Conservation (phyloP, 106 monocot genomes). For the Allium fistulosum region DNA sequence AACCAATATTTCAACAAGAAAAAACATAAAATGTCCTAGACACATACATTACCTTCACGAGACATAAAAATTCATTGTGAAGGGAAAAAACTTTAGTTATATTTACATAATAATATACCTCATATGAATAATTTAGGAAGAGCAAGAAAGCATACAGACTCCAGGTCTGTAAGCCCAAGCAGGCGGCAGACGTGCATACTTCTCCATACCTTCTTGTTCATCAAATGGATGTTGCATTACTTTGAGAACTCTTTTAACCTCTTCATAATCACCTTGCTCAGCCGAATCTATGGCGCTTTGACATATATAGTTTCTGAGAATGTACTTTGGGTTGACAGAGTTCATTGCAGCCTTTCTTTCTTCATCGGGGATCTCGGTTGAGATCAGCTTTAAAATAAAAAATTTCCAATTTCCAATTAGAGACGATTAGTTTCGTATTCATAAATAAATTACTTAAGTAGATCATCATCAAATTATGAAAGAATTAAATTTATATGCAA, state of each 20-base stretch:
- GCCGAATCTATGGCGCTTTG: constrained; percentile 92
- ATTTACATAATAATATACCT: background rate
- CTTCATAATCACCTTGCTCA: constrained; percentile 83
- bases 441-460: too few relatives aligned
- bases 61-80: background rate
- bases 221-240: constrained; percentile 82
- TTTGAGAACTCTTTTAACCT: constrained; percentile 70
- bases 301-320: constrained; percentile 90
- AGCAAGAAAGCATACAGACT: constrained; percentile 95
- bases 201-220: constrained; percentile 92
- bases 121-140: constrained; percentile 38
- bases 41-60: background rate
- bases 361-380: constrained; percentile 52
- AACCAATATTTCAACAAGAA: background rate
- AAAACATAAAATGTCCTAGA: background rate
- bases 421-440: too few relatives aligned
- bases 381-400: constrained; percentile 40
- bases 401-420: background rate
- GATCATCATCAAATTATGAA: too few relatives aligned
- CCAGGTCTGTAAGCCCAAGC: constrained; percentile 97
- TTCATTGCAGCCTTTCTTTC: constrained; percentile 80
- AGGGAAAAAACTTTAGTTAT: background rate
- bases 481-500: too few relatives aligned
- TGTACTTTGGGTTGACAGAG: constrained; percentile 84
- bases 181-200: constrained; percentile 87